These are phyloP conservation scores for Thraustochytrium sp. DNA, from an alignment of 352 stramenopile species.

Conservation along the genomic window DNA sequence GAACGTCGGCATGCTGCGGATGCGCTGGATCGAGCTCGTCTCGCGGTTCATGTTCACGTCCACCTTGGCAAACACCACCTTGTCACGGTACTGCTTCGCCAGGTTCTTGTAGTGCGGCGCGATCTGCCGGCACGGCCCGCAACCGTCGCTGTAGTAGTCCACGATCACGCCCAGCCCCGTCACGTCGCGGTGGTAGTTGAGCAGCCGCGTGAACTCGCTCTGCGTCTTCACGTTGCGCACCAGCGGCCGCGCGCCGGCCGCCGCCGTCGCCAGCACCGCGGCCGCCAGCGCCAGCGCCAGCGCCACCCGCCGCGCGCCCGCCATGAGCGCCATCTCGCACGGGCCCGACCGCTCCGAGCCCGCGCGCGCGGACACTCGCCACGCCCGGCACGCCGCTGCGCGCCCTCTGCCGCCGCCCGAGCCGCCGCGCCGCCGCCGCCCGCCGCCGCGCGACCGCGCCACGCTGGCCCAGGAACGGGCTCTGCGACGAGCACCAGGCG, in stretches of 20 bases:
- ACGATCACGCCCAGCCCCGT: constrained; percentile 68
- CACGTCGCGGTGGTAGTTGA: constrained; percentile 62
- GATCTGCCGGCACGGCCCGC: constrained; percentile 68
- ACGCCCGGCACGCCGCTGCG: too few species aligned
- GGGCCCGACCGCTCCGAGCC: too few species aligned
- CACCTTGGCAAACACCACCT: constrained; percentile 70
- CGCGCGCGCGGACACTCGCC: too few species aligned
- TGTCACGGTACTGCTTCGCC: constrained; percentile 57
- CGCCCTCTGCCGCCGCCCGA: too few species aligned
- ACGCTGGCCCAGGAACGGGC: not conserved
- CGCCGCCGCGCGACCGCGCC: too few species aligned
- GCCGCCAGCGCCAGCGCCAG: too few species aligned
- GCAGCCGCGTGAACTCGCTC: constrained; percentile 64
- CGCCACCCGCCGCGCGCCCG: too few species aligned
- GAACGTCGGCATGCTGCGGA: constrained; percentile 66
- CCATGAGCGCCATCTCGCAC: not conserved
- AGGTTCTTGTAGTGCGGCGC: constrained; percentile 69
- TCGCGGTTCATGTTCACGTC: constrained; percentile 57
- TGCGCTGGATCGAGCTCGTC: constrained; percentile 54
- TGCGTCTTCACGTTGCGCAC: constrained; percentile 59
- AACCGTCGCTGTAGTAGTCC: constrained; percentile 67
- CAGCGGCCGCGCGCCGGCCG: constrained; percentile 45
- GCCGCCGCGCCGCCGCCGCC: too few species aligned
- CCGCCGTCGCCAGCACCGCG: not conserved
- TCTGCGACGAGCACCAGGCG: not conserved